These are phyloP conservation scores for Calendula officinalis DNA, from an alignment of 129 eudicot species.

Conservation along the genomic window DNA sequence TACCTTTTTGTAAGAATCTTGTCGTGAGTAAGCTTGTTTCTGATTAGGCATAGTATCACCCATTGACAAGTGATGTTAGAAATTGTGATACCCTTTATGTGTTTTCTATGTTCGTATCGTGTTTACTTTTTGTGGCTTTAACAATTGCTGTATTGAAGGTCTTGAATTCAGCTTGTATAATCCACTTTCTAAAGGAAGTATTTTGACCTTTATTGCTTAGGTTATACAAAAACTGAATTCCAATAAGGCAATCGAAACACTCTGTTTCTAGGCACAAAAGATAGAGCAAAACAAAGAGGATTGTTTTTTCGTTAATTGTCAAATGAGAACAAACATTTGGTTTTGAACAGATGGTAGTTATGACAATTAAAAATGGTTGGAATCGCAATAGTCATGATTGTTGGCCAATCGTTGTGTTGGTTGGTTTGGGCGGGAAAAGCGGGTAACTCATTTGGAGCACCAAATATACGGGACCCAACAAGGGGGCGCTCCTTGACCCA, in stretches of 20 bases:
- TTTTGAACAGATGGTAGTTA: neutral
- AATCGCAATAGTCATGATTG: no score
- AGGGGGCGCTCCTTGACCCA: neutral
- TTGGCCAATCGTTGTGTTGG: no score
- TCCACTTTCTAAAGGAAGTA: no score
- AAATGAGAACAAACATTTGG: no score
- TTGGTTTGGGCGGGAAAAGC: neutral
- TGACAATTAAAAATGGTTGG: no score
- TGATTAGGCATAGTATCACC: no score
- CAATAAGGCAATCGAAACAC: neutral
- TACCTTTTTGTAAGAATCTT: no score
- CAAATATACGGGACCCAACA: neutral
- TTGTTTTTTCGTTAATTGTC: no score
- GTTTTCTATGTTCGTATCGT: neutral
- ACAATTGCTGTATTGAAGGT: slow-evolving; percentile 45
- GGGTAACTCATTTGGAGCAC: neutral
- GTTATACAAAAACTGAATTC: neutral
- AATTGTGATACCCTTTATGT: no score
- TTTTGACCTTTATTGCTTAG: no score
- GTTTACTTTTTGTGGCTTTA: slow-evolving; percentile 24
- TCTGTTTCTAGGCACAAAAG: neutral
- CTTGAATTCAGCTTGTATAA: slow-evolving; percentile 68
- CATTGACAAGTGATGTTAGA: no score
- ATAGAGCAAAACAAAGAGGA: neutral
- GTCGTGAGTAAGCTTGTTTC: no score